Evolutionary conservation across 2,329 filamentous ascomycete species (phyloP).

Genomic region (Colletotrichum gigasporum): DNA sequence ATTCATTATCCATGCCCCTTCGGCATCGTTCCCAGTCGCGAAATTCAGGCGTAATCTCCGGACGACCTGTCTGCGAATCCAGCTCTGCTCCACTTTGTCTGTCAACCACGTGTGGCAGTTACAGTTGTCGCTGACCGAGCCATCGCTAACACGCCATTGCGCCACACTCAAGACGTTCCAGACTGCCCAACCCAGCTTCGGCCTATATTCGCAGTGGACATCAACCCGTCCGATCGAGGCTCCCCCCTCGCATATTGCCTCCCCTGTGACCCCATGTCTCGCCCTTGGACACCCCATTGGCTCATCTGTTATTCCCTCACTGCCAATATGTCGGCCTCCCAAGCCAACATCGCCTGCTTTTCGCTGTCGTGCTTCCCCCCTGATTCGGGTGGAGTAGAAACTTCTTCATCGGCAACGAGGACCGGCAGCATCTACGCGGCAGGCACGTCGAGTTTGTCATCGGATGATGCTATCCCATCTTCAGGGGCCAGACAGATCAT

Average conservation of each 20-base stretch:
- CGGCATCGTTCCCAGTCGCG: background rate
- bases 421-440: background rate
- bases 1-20: slow-evolving; percentile 20
- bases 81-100: background rate
- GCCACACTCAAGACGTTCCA: slow-evolving; percentile 2
- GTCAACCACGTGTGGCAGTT: slow-evolving; percentile 12
- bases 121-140: slow-evolving; percentile 10
- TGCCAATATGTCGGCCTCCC: background rate
- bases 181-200: background rate
- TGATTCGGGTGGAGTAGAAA: slow-evolving; percentile 14
- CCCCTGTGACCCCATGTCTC: background rate
- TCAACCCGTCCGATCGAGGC: background rate
- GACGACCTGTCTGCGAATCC: background rate
- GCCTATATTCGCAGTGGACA: background rate
- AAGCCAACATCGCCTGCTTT: background rate
- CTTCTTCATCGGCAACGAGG: background rate
- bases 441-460: slow-evolving; percentile 2
- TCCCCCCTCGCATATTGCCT: background rate
- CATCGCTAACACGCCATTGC: slow-evolving; percentile 17
- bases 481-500: background rate
- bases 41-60: slow-evolving; percentile 11
- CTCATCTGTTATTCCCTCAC: background rate
- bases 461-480: background rate
- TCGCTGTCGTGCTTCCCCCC: slow-evolving; percentile 9
- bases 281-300: background rate